Conservation (phyloP, 2,329 filamentous ascomycete species). For the Rugonectria rugulosa region DNA sequence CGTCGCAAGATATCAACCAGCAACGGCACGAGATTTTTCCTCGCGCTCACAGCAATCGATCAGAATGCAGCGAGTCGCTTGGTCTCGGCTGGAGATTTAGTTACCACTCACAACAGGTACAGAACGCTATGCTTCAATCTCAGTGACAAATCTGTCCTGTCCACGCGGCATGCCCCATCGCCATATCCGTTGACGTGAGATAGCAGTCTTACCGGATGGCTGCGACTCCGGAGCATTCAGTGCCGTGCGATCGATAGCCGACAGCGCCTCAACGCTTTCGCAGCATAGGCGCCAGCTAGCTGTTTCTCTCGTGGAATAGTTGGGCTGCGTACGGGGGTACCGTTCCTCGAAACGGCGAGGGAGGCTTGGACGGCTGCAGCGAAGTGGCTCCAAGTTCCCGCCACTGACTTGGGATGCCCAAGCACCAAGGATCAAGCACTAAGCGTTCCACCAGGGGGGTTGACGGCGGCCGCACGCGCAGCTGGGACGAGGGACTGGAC, state of each 20-base stretch:
- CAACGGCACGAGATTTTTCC: constrained; percentile 5
- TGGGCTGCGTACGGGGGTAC: constrained; percentile 36
- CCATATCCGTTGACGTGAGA: background rate
- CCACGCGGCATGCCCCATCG: background rate
- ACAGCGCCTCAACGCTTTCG: constrained; percentile 2
- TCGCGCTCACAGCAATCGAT: constrained; percentile 25
- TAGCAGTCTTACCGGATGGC: background rate
- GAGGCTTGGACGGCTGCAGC: constrained; percentile 39
- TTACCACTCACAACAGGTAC: too few species aligned
- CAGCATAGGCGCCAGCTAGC: constrained; percentile 28
- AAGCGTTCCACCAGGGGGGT: constrained; percentile 26
- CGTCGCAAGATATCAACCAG: too few species aligned
- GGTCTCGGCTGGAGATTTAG: background rate
- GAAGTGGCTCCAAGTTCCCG: constrained; percentile 32
- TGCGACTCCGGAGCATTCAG: background rate
- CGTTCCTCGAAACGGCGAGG: constrained; percentile 30
- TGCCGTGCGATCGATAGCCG: constrained; percentile 4
- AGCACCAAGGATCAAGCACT: too few species aligned
- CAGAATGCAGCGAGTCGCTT: background rate
- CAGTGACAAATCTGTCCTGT: background rate
- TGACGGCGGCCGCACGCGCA: constrained; percentile 26
- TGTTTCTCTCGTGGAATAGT: background rate
- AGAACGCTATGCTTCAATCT: too few species aligned
- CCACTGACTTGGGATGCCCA: constrained; percentile 30
- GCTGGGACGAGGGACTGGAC: constrained; percentile 1